Evolutionary conservation across 441 rosid species (phyloP).

Genomic region (Raphanus hybrid): DNA sequence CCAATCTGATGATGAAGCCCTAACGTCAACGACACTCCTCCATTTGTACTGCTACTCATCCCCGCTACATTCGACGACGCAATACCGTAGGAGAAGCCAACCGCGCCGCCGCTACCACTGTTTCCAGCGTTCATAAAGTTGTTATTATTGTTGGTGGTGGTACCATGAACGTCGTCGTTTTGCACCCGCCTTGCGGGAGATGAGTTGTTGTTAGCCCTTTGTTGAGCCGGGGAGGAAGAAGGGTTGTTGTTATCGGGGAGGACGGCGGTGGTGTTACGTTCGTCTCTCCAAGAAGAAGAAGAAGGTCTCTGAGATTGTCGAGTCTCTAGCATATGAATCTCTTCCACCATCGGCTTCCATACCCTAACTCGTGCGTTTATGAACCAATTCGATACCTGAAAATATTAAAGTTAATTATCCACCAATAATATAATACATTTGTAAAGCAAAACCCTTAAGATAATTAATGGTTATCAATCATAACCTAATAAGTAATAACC

Average conservation of each 20-base stretch:
- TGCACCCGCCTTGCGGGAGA: slow-evolving; percentile 50
- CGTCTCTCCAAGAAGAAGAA: slow-evolving; percentile 56
- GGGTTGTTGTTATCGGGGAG: slow-evolving; percentile 48
- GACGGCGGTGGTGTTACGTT: slow-evolving; percentile 49
- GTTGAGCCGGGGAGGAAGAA: slow-evolving; percentile 47
- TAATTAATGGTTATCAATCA: slow-evolving; percentile 1
- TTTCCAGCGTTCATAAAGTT: slow-evolving; percentile 39
- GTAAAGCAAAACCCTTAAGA: not conserved
- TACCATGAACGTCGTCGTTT: slow-evolving; percentile 52
- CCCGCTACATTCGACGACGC: slow-evolving; percentile 39
- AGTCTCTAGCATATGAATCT: slow-evolving; percentile 76
- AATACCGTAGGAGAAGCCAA: slow-evolving; percentile 35
- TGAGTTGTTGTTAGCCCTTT: slow-evolving; percentile 37
- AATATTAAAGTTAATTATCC: slow-evolving; percentile 8
- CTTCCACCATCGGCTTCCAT: slow-evolving; percentile 97
- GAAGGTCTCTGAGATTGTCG: slow-evolving; percentile 66
- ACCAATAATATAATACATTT: not conserved
- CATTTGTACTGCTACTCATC: slow-evolving; percentile 39
- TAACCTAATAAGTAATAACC: slow-evolving; percentile 15
- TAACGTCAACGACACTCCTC: slow-evolving; percentile 72
- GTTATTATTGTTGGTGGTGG: slow-evolving; percentile 36
- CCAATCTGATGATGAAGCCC: slow-evolving; percentile 90
- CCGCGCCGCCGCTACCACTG: slow-evolving; percentile 30
- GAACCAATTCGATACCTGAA: slow-evolving; percentile 89
- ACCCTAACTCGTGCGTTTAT: slow-evolving; percentile 90